These are phyloP conservation scores for Papiliotrema terrestris DNA, from an alignment of 1,284 basidiomycete species.

Conservation along the genomic window DNA sequence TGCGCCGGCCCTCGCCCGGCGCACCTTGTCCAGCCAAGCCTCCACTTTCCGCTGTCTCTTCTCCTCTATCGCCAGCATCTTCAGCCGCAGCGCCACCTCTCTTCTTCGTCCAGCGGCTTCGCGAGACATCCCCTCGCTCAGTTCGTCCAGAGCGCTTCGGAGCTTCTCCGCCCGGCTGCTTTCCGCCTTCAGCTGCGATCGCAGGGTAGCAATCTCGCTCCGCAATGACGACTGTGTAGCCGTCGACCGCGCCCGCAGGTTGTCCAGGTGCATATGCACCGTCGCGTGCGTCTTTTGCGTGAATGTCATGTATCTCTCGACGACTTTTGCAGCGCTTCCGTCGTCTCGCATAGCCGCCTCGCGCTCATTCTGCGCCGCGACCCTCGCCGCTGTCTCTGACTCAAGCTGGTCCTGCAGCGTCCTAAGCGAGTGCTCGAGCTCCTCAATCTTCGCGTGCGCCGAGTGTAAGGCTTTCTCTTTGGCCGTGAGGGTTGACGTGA, in stretches of 20 bases:
- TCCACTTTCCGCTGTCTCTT: constrained; percentile 39
- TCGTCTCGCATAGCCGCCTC: constrained; percentile 66
- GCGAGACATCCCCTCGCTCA: constrained; percentile 66
- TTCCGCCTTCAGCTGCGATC: constrained; percentile 23
- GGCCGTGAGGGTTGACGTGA: constrained; percentile 28
- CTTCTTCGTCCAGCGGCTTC: constrained; percentile 71
- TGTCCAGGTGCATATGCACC: constrained; percentile 63
- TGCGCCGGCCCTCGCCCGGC: constrained; percentile 28
- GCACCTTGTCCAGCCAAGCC: constrained; percentile 43
- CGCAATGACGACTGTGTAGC: constrained; percentile 61
- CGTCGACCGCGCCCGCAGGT: constrained; percentile 57
- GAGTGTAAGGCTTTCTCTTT: constrained; percentile 60
- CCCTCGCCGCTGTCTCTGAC: constrained; percentile 55
- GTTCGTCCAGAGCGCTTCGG: constrained; percentile 63
- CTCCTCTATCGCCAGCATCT: constrained; percentile 67
- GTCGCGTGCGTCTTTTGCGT: constrained; percentile 72
- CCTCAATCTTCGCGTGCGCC: constrained; percentile 72
- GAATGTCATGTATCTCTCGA: constrained; percentile 86
- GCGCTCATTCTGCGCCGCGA: constrained; percentile 57
- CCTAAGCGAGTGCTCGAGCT: constrained; percentile 62
- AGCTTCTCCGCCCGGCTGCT: constrained; percentile 52
- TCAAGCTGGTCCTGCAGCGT: constrained; percentile 57
- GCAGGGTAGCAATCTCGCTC: constrained; percentile 27
- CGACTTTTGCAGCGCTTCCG: constrained; percentile 73
- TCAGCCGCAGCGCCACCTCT: constrained; percentile 67